phyloP scores from a whole-genome alignment of 2,329 filamentous ascomycete genomes.

The Sporothrix pallida region DNA sequence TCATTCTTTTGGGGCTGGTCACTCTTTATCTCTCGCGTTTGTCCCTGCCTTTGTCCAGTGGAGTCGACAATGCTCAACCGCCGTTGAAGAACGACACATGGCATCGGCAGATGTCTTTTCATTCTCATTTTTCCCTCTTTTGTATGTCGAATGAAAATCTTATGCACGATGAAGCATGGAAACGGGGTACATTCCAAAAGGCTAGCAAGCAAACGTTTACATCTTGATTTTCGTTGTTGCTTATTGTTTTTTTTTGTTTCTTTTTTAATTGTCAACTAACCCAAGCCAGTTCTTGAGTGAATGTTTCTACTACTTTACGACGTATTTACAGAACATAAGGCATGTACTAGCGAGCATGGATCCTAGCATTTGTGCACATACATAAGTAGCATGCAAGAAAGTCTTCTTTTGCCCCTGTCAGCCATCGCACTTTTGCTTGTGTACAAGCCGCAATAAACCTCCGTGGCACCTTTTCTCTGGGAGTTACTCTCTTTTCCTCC shows the following conservation, averaged over 20 bases:
- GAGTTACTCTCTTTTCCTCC: neutral
- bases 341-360: too few species aligned
- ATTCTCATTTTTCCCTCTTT: neutral
- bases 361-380: neutral
- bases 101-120: slow-evolving; percentile 12
- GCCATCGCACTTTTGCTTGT: neutral
- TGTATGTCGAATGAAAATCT: neutral
- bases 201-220: neutral
- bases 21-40: neutral
- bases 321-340: neutral
- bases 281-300: too few species aligned
- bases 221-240: neutral
- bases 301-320: too few species aligned
- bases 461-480: slow-evolving; percentile 1
- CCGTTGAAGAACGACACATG: slow-evolving; percentile 34
- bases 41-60: neutral
- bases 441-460: neutral
- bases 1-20: neutral
- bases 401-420: neutral
- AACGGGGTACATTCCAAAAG: neutral
- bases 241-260: neutral
- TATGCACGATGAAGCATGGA: slow-evolving; percentile 23
- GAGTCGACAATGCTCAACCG: neutral
- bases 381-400: neutral
- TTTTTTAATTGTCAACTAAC: too few species aligned